phyloP scores from a whole-genome alignment of 2,329 filamentous ascomycete genomes.

The Exophiala sp. region DNA sequence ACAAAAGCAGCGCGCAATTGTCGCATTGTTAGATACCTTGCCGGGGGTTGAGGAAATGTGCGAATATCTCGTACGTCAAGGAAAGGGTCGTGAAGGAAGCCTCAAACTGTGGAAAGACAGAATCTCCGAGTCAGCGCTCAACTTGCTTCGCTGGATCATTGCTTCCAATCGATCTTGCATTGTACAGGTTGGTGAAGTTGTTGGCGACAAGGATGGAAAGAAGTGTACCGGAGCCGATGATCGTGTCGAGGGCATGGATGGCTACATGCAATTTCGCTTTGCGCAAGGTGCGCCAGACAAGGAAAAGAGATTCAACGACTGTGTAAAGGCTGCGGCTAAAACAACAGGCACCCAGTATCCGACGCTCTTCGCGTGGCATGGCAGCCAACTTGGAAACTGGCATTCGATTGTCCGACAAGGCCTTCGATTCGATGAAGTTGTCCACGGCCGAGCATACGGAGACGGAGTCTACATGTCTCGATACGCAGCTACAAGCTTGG shows the following conservation, averaged over 20 bases:
- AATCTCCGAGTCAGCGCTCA: conserved; percentile 63
- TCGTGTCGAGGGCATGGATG: conserved; percentile 60
- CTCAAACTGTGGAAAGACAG: conserved; percentile 55
- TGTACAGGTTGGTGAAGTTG: conserved; percentile 61
- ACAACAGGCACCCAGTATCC: conserved; percentile 50
- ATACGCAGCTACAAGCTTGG: conserved; percentile 53
- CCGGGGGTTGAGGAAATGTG: conserved; percentile 41
- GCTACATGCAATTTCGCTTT: conserved; percentile 79
- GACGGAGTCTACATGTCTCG: conserved; percentile 78
- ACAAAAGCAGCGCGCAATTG: conserved; percentile 33
- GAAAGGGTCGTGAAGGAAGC: conserved; percentile 35
- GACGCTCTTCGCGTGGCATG: conserved; percentile 84
- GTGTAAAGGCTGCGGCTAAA: conserved; percentile 49
- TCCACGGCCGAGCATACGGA: conserved; percentile 68
- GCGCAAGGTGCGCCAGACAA: conserved; percentile 86
- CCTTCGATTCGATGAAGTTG: conserved; percentile 63
- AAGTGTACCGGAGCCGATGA: conserved; percentile 36
- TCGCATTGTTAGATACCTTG: conserved; percentile 38
- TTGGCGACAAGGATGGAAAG: conserved; percentile 15
- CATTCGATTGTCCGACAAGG: conserved; percentile 84
- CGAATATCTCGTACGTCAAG: conserved; percentile 41
- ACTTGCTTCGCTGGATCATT: conserved; percentile 79
- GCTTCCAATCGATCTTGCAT: conserved; percentile 87
- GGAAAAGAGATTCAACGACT: conserved; percentile 68
- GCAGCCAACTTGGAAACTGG: conserved; percentile 74